Conservation (phyloP, 192 early-diverging fungal species). For the Podochytrium sp. region DNA sequence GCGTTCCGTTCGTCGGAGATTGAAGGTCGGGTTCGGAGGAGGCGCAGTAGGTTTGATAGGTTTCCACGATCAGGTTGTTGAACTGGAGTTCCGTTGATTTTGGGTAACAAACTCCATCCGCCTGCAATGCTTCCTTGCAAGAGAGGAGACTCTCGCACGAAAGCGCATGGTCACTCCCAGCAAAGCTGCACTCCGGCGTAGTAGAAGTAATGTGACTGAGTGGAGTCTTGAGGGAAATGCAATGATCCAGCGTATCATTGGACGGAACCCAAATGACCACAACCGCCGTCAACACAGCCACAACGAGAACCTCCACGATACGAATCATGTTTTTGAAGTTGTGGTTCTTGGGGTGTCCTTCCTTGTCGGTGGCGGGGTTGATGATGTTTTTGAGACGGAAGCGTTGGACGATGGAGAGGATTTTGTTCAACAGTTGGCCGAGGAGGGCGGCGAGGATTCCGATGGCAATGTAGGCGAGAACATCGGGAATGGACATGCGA, state of each 20-base stretch:
- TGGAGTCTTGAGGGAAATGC: background rate
- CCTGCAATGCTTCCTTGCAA: background rate
- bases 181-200: background rate
- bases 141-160: background rate
- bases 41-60: background rate
- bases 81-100: background rate
- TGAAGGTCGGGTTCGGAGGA: too few species aligned
- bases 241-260: background rate
- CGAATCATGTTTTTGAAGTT: background rate
- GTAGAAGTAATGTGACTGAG: background rate
- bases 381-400: slow-evolving; percentile 23
- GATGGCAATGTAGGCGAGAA: slow-evolving; percentile 13
- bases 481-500: background rate
- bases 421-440: slow-evolving; percentile 34
- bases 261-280: background rate
- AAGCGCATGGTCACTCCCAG: background rate
- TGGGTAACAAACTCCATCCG: background rate
- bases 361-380: background rate
- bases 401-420: slow-evolving; percentile 30
- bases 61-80: background rate
- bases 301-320: background rate
- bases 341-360: slow-evolving; percentile 1
- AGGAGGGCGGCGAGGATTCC: slow-evolving; percentile 33
- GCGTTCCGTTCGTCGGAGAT: background rate
- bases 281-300: background rate